Conservation (phyloP, 2,329 filamentous ascomycete species). For the Verticillium klebahnii region DNA sequence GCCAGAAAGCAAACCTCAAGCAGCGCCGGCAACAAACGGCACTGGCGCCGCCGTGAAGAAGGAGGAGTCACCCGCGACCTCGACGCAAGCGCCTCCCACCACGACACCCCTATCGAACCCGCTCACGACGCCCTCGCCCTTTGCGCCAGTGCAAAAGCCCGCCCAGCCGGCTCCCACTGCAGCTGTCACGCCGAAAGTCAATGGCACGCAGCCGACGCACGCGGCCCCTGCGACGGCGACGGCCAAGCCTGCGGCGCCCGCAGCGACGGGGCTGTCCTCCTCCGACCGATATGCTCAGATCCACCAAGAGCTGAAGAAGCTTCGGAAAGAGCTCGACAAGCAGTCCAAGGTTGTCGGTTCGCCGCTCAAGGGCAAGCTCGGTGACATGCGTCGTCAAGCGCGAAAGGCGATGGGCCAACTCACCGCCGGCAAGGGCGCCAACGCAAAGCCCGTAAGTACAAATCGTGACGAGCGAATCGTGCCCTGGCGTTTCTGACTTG, state of each 20-base stretch:
- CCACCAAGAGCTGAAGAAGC: conserved; percentile 63
- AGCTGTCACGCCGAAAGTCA: not conserved
- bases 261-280: conserved; percentile 2
- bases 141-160: not conserved
- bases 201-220: not conserved
- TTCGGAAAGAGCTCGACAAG: conserved; percentile 58
- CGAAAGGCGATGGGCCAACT: conserved; percentile 70
- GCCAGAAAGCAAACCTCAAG: conserved; percentile 11
- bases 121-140: conserved; percentile 1
- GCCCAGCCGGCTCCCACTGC: not conserved
- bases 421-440: conserved; percentile 59
- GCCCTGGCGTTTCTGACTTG: not conserved
- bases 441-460: conserved; percentile 36
- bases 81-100: not conserved
- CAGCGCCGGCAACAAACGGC: conserved; percentile 4
- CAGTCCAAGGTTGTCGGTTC: conserved; percentile 43
- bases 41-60: not conserved
- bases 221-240: not conserved
- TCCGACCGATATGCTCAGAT: conserved; percentile 50
- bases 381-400: conserved; percentile 68
- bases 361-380: conserved; percentile 59
- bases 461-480: not conserved
- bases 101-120: not conserved
- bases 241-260: not conserved
- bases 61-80: not conserved